These are phyloP conservation scores for Gracilaria gracilis DNA, from an alignment of 23 red algal genomes.

Conservation along the genomic window DNA sequence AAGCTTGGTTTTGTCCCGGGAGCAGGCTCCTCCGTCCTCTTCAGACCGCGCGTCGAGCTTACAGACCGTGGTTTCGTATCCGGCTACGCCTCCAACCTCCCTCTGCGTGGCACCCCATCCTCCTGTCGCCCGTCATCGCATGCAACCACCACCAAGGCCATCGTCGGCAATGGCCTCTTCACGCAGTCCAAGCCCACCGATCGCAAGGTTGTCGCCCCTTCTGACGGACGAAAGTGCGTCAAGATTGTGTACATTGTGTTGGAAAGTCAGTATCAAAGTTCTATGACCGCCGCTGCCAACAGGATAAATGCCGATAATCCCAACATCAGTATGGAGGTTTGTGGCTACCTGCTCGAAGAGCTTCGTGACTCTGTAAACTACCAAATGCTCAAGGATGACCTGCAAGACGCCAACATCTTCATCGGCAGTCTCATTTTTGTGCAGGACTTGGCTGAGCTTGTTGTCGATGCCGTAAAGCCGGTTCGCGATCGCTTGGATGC, in stretches of 20 bases:
- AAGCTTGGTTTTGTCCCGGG: conserved; percentile 53
- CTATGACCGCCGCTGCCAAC: conserved; percentile 90
- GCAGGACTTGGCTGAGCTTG: conserved; percentile 96
- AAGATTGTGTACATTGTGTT: conserved; percentile 98
- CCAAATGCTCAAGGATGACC: conserved; percentile 87
- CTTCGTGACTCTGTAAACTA: conserved; percentile 87
- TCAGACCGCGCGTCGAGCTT: background rate
- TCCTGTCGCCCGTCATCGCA: background rate
- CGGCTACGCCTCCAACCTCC: background rate
- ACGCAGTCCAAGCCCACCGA: conserved; percentile 89
- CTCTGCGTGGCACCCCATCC: background rate
- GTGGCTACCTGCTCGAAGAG: conserved; percentile 96
- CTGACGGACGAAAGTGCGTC: conserved; percentile 73
- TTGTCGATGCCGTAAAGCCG: conserved; percentile 88
- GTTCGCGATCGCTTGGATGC: conserved; percentile 93
- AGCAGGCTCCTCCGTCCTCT: conserved; percentile 32
- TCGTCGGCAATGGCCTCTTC: conserved; percentile 81
- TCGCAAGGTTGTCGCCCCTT: conserved; percentile 75
- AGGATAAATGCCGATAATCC: conserved; percentile 74
- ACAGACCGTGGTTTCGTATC: conserved; percentile 38
- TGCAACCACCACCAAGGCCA: conserved; percentile 29
- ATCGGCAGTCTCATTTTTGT: conserved; percentile 99
- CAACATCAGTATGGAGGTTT: conserved; percentile 81
- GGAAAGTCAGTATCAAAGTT: conserved; percentile 97
- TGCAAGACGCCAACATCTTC: conserved; percentile 93